These are phyloP conservation scores for Erythrobasidium yunnanense DNA, from an alignment of 768 basidiomycete genomes.

Conservation along the genomic window DNA sequence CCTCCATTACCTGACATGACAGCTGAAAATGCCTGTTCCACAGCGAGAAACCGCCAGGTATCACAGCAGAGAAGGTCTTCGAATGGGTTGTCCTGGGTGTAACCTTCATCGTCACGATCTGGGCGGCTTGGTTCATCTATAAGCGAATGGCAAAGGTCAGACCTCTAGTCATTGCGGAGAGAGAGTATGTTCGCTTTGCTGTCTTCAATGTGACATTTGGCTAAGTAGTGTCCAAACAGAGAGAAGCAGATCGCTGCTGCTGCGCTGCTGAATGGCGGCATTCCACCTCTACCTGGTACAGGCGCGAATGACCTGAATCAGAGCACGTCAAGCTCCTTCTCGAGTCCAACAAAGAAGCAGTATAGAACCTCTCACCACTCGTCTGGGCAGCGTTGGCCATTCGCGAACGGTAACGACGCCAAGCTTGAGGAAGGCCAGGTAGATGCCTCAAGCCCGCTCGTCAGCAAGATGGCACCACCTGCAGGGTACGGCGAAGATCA, in stretches of 20 bases:
- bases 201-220: too few species aligned
- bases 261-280: background rate
- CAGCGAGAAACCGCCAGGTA: background rate
- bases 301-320: too few species aligned
- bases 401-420: background rate
- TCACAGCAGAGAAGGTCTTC: slow-evolving; percentile 50
- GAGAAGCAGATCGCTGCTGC: background rate
- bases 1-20: background rate
- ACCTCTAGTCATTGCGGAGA: slow-evolving; percentile 37
- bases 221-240: too few species aligned
- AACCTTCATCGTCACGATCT: slow-evolving; percentile 60
- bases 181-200: slow-evolving; percentile 6
- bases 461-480: background rate
- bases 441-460: background rate
- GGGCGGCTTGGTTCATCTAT: slow-evolving; percentile 75
- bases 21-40: background rate
- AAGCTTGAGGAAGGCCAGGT: background rate
- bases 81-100: slow-evolving; percentile 58
- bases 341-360: too few species aligned
- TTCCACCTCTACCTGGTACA: background rate
- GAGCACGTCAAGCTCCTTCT: too few species aligned
- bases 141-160: slow-evolving; percentile 51
- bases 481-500: background rate
- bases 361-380: background rate
- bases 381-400: background rate